A percentile compares a stretch with the other conserved stretches of the same genome.
These are phyloP conservation scores for Firmiana major DNA, from an alignment of 345 rosid genomes.

Conservation along the genomic window DNA sequence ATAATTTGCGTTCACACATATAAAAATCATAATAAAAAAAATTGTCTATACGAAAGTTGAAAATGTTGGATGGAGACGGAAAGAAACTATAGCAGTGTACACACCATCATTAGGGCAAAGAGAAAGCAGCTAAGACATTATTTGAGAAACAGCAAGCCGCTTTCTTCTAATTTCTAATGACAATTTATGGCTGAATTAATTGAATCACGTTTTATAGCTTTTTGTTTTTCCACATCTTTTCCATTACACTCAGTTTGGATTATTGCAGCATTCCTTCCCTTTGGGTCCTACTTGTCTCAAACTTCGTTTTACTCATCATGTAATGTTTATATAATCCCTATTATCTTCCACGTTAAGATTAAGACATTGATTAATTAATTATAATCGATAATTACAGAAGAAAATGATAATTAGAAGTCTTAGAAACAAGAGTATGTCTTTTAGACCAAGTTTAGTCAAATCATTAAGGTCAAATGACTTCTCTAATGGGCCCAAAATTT, in stretches of 20 bases:
- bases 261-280: neutral
- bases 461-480: neutral
- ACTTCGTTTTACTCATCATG: neutral
- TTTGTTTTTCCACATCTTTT: neutral
- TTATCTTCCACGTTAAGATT: neutral
- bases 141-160: neutral
- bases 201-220: neutral
- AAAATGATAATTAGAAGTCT: neutral
- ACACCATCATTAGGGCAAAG: neutral
- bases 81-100: neutral
- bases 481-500: neutral
- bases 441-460: neutral
- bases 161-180: neutral
- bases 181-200: neutral
- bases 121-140: neutral
- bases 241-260: neutral
- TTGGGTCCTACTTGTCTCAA: neutral
- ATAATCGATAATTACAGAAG: neutral
- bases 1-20: too few relatives aligned
- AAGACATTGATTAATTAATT: neutral
- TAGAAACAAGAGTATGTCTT: neutral
- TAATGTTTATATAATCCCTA: neutral
- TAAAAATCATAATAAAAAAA: too few relatives aligned
- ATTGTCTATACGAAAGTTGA: too few relatives aligned
- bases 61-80: too few relatives aligned